Evolutionary conservation across 768 basidiomycete species (phyloP).

Genomic region (Dentipellis fragilis): DNA sequence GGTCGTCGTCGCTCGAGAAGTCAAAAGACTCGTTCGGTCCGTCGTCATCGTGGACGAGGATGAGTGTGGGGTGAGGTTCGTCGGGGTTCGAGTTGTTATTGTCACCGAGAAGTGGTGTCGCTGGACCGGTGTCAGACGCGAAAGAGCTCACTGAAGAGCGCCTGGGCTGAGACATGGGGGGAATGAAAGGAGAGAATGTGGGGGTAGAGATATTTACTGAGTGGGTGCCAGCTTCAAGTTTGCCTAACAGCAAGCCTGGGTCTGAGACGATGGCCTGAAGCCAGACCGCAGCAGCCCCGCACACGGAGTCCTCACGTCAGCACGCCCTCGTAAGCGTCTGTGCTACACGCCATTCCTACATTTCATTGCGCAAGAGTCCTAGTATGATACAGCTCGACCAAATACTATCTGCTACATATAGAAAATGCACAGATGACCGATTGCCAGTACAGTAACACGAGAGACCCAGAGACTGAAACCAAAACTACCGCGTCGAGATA

Average conservation of each 20-base stretch:
- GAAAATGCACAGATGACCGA: neutral
- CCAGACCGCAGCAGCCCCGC: neutral
- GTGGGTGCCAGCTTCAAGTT: neutral
- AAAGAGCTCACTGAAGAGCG: neutral
- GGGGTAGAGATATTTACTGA: neutral
- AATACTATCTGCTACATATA: neutral
- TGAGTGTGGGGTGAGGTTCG: slow-evolving; percentile 38
- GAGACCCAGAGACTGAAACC: neutral
- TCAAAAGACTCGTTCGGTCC: slow-evolving; percentile 22
- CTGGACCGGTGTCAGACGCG: neutral
- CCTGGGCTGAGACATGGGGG: neutral
- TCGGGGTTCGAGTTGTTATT: slow-evolving; percentile 21
- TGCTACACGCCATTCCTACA: neutral
- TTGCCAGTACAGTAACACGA: neutral
- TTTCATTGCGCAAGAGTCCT: neutral
- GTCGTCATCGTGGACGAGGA: slow-evolving; percentile 51
- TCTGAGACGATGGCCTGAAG: neutral
- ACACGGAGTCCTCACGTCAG: neutral
- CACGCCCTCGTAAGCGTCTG: neutral
- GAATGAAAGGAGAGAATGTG: neutral
- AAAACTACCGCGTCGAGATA: neutral
- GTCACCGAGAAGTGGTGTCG: neutral
- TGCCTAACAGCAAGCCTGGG: neutral
- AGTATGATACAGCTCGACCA: neutral
- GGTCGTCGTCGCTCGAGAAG: slow-evolving; percentile 36